These are phyloP conservation scores for Citrullus colocynthis DNA, from an alignment of 306 rosid species.

Conservation along the genomic window DNA sequence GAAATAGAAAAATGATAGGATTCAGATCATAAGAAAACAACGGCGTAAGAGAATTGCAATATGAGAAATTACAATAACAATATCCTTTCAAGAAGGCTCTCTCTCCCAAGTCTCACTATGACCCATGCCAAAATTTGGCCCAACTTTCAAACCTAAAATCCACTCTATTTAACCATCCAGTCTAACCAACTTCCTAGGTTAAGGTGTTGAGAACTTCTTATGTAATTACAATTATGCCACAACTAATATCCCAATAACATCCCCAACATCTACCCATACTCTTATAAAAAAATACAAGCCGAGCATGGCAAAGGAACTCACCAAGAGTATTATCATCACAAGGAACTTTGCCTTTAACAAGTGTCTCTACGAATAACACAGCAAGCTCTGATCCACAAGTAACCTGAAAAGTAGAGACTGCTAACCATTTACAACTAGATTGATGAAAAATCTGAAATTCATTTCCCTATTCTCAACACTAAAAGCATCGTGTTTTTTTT, in stretches of 20 bases:
- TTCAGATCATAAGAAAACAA: not conserved
- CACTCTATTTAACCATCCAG: not conserved
- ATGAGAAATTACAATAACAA: not conserved
- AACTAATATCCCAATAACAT: not conserved
- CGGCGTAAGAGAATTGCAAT: not conserved
- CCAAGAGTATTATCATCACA: constrained; percentile 56
- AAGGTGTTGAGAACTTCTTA: not conserved
- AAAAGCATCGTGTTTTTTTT: not conserved
- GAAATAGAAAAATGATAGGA: not conserved
- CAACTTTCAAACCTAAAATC: not conserved
- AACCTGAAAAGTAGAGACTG: constrained; percentile 35
- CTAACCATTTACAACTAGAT: not conserved
- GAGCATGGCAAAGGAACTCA: constrained; percentile 24
- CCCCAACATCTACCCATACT: not conserved
- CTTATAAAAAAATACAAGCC: not conserved
- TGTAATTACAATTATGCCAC: not conserved
- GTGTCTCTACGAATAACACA: constrained; percentile 70
- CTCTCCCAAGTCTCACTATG: not conserved
- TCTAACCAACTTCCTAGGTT: not conserved
- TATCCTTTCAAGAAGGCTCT: not conserved
- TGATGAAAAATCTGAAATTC: not conserved
- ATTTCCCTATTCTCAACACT: constrained; percentile 2
- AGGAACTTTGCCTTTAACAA: constrained; percentile 67
- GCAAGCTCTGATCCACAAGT: constrained; percentile 97
- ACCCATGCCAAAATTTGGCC: not conserved